Percentiles rank a stretch among this genome's conserved stretches.
Conservation (phyloP, 495 filamentous ascomycete species). For the Talaromyces thailandensis region DNA sequence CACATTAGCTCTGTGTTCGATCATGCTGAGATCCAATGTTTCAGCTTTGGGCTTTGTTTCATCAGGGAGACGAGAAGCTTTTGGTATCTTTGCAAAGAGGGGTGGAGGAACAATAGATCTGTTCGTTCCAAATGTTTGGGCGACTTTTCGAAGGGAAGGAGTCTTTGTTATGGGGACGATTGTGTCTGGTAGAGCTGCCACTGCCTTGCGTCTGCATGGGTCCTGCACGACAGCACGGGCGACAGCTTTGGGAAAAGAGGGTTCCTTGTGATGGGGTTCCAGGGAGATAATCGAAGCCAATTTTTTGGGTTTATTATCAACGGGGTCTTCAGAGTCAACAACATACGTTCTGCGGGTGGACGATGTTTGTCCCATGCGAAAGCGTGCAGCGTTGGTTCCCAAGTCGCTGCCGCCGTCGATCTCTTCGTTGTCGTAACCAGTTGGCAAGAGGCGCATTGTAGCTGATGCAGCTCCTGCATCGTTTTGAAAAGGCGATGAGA, state of each 20-base stretch:
- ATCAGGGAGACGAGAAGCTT: background rate
- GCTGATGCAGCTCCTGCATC: conserved; percentile 26
- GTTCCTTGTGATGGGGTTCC: conserved; percentile 11
- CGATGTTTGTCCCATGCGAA: conserved; percentile 11
- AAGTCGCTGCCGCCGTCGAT: conserved; percentile 18
- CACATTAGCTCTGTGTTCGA: conserved; percentile 16
- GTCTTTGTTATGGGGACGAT: background rate
- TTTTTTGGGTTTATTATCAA: conserved; percentile 1
- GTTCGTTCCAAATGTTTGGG: background rate
- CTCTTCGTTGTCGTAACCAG: conserved; percentile 30
- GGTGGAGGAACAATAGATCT: background rate
- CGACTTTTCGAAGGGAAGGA: background rate
- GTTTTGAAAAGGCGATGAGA: conserved; percentile 14
- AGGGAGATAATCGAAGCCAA: conserved; percentile 9
- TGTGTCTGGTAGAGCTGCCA: background rate
- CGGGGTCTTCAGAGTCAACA: conserved; percentile 10
- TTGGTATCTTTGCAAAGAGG: background rate
- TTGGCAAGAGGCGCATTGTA: conserved; percentile 54
- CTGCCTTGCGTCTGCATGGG: background rate
- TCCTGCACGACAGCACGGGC: background rate
- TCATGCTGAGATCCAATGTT: conserved; percentile 12
- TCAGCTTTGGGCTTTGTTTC: background rate
- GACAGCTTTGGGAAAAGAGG: background rate
- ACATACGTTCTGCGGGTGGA: conserved; percentile 12
- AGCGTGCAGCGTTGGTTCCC: conserved; percentile 10